Percentiles rank a stretch among this genome's conserved stretches.
Evolutionary conservation across 495 filamentous ascomycete genomes (phyloP).

Genomic region (Aspergillus diversus): DNA sequence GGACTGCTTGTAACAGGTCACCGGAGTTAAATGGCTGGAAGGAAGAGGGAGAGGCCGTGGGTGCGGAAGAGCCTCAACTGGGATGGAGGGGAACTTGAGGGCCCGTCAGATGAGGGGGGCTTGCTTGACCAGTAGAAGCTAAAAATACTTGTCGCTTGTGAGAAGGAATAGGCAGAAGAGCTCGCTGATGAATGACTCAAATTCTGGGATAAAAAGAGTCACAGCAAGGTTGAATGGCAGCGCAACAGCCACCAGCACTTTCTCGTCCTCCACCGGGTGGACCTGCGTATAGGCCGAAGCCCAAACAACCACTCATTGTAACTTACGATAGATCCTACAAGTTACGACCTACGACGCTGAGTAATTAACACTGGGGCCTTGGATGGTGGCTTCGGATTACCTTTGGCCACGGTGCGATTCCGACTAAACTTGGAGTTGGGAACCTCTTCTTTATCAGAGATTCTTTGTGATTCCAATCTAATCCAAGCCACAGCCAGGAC

Average conservation of each 20-base stretch:
- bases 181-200: not conserved
- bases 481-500: too few relatives aligned
- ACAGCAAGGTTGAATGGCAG: not conserved
- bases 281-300: not conserved
- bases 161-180: not conserved
- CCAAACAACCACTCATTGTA: not conserved
- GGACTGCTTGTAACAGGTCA: constrained; percentile 5
- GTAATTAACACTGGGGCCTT: not conserved
- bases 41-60: not conserved
- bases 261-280: constrained; percentile 3
- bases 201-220: not conserved
- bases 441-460: too few relatives aligned
- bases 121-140: constrained; percentile 8
- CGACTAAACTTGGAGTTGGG: too few relatives aligned
- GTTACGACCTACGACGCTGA: not conserved
- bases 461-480: too few relatives aligned
- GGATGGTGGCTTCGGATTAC: too few relatives aligned
- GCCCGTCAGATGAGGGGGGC: constrained; percentile 3
- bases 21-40: constrained; percentile 12
- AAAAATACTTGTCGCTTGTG: constrained; percentile 1
- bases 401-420: too few relatives aligned
- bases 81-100: constrained; percentile 20
- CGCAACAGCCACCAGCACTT: not conserved
- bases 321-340: not conserved
- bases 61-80: constrained; percentile 22